A percentile compares a stretch with the other conserved stretches of the same genome.
phyloP scores from a whole-genome alignment of 257 asterid genomes.

The Petunia secreta region DNA sequence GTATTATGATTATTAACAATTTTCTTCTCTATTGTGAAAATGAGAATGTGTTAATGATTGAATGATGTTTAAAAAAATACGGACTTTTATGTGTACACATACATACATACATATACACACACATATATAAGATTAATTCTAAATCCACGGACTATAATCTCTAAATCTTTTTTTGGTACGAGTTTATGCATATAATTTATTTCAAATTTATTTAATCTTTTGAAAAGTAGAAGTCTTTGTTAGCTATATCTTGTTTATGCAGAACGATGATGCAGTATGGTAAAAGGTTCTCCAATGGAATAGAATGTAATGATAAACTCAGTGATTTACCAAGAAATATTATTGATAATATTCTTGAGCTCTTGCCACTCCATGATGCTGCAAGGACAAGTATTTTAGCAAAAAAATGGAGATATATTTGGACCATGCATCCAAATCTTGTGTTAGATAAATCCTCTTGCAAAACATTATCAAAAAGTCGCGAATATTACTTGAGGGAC shows the following conservation, averaged over 20 bases:
- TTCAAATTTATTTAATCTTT: too few species aligned
- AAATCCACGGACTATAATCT: too few species aligned
- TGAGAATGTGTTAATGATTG: background rate
- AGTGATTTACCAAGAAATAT: slow-evolving; percentile 29
- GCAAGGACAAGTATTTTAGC: slow-evolving; percentile 36
- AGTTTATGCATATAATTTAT: too few species aligned
- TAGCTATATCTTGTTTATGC: background rate
- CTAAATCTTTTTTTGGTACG: too few species aligned
- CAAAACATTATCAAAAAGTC: background rate
- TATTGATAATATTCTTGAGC: slow-evolving; percentile 23
- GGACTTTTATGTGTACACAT: too few species aligned
- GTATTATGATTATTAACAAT: too few species aligned
- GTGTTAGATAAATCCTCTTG: slow-evolving; percentile 13
- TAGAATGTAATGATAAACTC: slow-evolving; percentile 21
- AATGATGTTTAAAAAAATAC: too few species aligned
- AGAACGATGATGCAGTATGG: slow-evolving; percentile 9
- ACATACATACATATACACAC: too few species aligned
- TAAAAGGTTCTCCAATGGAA: background rate
- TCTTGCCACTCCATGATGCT: slow-evolving; percentile 33
- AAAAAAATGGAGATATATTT: slow-evolving; percentile 33
- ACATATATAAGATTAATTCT: too few species aligned
- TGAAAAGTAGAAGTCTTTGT: background rate
- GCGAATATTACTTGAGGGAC: background rate
- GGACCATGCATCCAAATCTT: slow-evolving; percentile 24
- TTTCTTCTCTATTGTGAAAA: background rate